These are phyloP conservation scores for Vigna reflexopilosa DNA, from an alignment of 306 rosid species.

Conservation along the genomic window DNA sequence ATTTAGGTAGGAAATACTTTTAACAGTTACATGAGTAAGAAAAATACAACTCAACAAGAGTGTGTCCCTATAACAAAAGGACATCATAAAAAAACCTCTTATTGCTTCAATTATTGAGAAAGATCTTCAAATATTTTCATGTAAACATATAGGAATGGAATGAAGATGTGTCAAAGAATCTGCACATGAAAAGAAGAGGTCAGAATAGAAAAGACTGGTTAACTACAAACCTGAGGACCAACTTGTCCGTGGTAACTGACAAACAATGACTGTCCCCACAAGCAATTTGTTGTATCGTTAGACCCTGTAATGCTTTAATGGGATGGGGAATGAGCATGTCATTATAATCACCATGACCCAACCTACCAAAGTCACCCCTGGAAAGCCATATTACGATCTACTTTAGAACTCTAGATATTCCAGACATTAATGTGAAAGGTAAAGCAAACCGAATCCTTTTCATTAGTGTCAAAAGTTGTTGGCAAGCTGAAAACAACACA, in stretches of 20 bases:
- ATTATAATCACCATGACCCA: conserved; percentile 90
- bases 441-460: conserved; percentile 27
- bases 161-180: background rate
- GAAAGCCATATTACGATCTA: conserved; percentile 42
- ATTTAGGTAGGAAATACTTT: conserved; percentile 1
- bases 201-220: background rate
- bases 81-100: background rate
- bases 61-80: background rate
- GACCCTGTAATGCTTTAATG: conserved; percentile 77
- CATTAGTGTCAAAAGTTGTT: background rate
- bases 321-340: conserved; percentile 89
- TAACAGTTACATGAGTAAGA: background rate
- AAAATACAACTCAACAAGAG: background rate
- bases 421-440: conserved; percentile 1
- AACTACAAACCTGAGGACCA: conserved; percentile 80
- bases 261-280: conserved; percentile 98
- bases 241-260: conserved; percentile 83
- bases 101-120: background rate
- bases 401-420: conserved; percentile 23
- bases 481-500: background rate
- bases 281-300: conserved; percentile 79
- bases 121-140: background rate
- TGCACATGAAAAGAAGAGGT: background rate
- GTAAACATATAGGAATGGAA: background rate
- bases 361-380: conserved; percentile 99